Conservation (phyloP, 2,329 filamentous ascomycete genomes). For the Sarocladium oryzae region DNA sequence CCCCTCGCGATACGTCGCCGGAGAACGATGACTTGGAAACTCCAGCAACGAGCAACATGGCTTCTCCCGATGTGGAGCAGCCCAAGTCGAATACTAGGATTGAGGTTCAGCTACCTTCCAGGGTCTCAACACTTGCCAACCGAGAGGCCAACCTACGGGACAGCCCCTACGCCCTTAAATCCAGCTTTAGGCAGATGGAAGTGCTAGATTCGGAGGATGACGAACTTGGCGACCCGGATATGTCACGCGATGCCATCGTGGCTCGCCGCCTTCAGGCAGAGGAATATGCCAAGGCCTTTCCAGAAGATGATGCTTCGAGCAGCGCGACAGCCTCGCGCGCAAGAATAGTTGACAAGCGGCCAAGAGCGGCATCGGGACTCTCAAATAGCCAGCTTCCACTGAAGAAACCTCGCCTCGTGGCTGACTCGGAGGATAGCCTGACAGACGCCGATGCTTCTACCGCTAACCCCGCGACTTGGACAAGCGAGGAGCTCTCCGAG, state of each 20-base stretch:
- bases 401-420: background rate
- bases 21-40: conserved; percentile 27
- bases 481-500: conserved; percentile 10
- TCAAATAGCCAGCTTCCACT: background rate
- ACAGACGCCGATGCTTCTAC: background rate
- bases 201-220: conserved; percentile 8
- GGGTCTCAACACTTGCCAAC: conserved; percentile 9
- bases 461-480: background rate
- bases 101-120: conserved; percentile 23
- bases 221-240: background rate
- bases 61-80: conserved; percentile 26
- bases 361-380: background rate
- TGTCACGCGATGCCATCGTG: conserved; percentile 3
- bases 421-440: background rate
- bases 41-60: conserved; percentile 29
- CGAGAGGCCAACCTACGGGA: background rate
- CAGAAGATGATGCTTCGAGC: background rate
- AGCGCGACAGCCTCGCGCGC: background rate
- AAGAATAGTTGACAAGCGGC: background rate
- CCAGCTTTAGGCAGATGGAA: background rate
- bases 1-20: conserved; percentile 22
- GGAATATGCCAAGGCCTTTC: background rate
- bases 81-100: conserved; percentile 13
- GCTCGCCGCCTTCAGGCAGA: conserved; percentile 10
- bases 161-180: background rate